Evolutionary conservation across 257 asterid genomes (phyloP), one percentile per base, ranked within the genome.

Genomic region (Capsicum rhomboideum): DNA sequence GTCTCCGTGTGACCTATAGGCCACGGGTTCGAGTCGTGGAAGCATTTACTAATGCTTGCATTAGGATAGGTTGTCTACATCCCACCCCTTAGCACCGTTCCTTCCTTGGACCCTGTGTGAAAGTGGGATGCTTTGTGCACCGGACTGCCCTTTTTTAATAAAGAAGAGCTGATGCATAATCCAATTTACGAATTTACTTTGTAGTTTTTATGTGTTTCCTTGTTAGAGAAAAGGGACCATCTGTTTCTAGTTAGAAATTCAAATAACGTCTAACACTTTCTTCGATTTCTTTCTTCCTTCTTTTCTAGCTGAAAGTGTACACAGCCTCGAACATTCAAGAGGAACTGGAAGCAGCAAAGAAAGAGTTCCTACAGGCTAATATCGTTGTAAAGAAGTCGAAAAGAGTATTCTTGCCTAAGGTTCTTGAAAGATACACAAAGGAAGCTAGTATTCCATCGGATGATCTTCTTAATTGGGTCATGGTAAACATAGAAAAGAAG

Each of bases 341-440:
- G 52, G 92, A 92, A 86, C 67, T 92, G 59, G 90, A 92, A 84
- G 86, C 85, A 23, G 92, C 95, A 21, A 90, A 89, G 85, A 88
- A 84, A 85, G 91, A 89, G 84, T 92, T 90, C 83, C 90, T 92
- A 74, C 91, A 90, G 83, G 88, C 89, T 53, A 89, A 90, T 82
- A 79, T 90, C 50, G 86, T 90, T 0, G 84, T 89, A 46, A 85
- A 92, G 89, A 92, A 90, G 84, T 88, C 89, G 2, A 89, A 86
- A 79, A 89, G 86, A 50, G 89, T 92, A 79, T 84, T 87, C 40
- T 71, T 92, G 31, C 93, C 93, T 18, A 90, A 89, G 82, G 86
- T 87, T 16, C 80, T 89, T 2, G 93, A 92, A 82, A 88, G 87
- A 85, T 90, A 87, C 67, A 83, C 87, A 28, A 92, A 89, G 90